Evolutionary conservation across 176 grass and related monocot species (phyloP).

Genomic region (Alloteropsis semialata): DNA sequence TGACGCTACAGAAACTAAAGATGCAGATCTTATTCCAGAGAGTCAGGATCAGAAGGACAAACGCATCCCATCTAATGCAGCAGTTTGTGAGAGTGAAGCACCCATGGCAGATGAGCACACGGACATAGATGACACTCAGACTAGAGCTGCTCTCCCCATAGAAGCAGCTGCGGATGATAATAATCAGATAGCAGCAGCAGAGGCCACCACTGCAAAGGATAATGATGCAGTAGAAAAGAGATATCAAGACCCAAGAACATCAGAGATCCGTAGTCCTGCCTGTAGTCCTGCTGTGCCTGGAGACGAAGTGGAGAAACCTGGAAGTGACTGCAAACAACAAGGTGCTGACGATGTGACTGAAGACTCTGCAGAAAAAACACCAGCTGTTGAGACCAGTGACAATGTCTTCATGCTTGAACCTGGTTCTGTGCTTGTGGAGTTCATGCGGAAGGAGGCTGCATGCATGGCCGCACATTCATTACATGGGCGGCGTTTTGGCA

Average conservation of each 20-base stretch:
- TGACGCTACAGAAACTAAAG: constrained; percentile 9
- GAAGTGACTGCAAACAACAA: not conserved
- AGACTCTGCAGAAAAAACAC: constrained; percentile 5
- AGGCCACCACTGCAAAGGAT: not conserved
- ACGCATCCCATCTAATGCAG: not conserved
- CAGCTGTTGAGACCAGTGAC: not conserved
- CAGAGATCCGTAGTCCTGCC: constrained; percentile 2
- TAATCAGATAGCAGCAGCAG: not conserved
- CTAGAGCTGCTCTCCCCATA: not conserved
- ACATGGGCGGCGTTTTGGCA: constrained; percentile 63
- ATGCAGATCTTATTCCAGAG: constrained; percentile 11
- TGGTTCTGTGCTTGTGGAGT: constrained; percentile 81
- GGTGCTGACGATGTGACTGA: not conserved
- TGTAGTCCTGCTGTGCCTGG: not conserved
- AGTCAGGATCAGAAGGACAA: constrained; percentile 28
- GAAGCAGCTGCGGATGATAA: constrained; percentile 15
- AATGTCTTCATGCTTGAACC: constrained; percentile 35
- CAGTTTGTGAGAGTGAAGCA: not conserved
- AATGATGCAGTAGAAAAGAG: constrained; percentile 11
- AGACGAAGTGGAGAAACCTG: constrained; percentile 10
- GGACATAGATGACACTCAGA: constrained; percentile 15
- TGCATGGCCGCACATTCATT: constrained; percentile 66
- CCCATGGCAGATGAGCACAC: constrained; percentile 24
- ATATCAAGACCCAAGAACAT: not conserved
- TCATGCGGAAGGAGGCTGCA: constrained; percentile 71